Evolutionary conservation across 2,329 filamentous ascomycete species (phyloP).

Genomic region (Teratosphaeria pseudoeucalypti): DNA sequence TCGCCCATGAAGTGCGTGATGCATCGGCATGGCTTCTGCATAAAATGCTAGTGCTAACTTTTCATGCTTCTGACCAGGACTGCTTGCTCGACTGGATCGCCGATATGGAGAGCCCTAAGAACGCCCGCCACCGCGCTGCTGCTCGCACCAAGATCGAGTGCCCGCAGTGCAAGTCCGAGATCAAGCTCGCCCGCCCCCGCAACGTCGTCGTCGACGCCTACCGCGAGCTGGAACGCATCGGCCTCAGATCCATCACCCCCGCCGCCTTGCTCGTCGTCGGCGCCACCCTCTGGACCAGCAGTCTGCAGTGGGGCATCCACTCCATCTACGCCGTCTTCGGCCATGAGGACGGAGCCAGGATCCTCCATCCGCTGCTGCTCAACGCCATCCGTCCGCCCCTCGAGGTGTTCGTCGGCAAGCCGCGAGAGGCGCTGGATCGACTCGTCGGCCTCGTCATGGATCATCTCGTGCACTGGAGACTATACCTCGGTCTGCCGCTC

Average conservation of each 20-base stretch:
- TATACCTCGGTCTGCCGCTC: constrained; percentile 53
- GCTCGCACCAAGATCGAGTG: constrained; percentile 58
- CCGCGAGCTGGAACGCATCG: constrained; percentile 47
- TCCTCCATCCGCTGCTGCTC: constrained; percentile 36
- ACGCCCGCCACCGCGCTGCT: constrained; percentile 36
- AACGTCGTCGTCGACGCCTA: constrained; percentile 61
- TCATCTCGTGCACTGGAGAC: constrained; percentile 34
- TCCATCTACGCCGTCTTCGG: constrained; percentile 59
- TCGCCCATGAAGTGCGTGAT: constrained; percentile 59
- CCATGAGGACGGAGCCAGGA: constrained; percentile 45
- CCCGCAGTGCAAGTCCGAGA: constrained; percentile 79
- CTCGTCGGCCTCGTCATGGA: constrained; percentile 14
- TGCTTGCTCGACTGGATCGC: constrained; percentile 88
- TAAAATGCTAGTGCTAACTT: too few relatives aligned
- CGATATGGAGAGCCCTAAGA: constrained; percentile 62
- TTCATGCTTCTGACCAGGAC: constrained; percentile 24
- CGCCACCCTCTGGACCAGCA: constrained; percentile 12
- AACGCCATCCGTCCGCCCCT: constrained; percentile 13
- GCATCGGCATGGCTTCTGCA: too few relatives aligned
- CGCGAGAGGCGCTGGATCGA: constrained; percentile 6
- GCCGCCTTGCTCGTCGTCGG: constrained; percentile 48
- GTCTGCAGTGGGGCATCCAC: constrained; percentile 44
- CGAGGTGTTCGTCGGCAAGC: constrained; percentile 12
- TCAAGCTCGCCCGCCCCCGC: constrained; percentile 63
- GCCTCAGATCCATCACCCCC: constrained; percentile 53